Base-by-base conservation (phyloP, 495 filamentous ascomycete species). In the Bathelium albidoporum region DNA sequence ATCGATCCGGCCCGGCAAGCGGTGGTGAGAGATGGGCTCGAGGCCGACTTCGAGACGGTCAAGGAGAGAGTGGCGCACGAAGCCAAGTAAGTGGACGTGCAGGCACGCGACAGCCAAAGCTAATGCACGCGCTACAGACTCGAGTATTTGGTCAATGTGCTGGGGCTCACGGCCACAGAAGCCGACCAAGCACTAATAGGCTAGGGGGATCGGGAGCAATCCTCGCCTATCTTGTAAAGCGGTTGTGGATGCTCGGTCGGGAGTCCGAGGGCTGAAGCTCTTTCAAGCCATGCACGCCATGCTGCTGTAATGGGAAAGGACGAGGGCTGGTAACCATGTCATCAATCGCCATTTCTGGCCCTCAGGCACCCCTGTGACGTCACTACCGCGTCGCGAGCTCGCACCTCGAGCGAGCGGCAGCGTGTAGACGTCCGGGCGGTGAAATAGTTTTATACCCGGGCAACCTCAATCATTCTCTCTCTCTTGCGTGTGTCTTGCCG, bases 41-140 rank as follows among this genome's bases (percentile, higher is more conserved):
- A 88, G 66, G 75, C 86, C 64, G 77, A 83, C 49, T 94, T 93
- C 74, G 83, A 89, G 68, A 80, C 82, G 65, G 80, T 89, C 64
- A 86, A 85, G 78, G 73, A 80, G 59, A 76, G 81, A 66, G 74
- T 87, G 59, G 80, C 83, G 34, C 80, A 80, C 67, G 83, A 89
- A 73, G 83, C 85, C 61, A 81, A 86, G 83, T 84, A 70, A 70
- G 78, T 69, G 53, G 29, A 20, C 2, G 20, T 2, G 28, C 52
- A 24, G 28, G 2, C 34, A 18, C 18, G 55, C 22, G 28, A 29
- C 58, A 53, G 0, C 32, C 2, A 26, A 34, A 62, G 60, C 60
- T 62, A 62, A 62, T 31, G 26, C 20, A 28, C 39, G 32, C 11
- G 26, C 39, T 18, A 43, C n/a, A 73, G 72, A 59, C 68, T 70